A percentile compares a stretch with the other conserved stretches of the same genome.
Evolutionary conservation across 2,329 filamentous ascomycete species (phyloP).

Genomic region (Arthrinium phaeospermum): DNA sequence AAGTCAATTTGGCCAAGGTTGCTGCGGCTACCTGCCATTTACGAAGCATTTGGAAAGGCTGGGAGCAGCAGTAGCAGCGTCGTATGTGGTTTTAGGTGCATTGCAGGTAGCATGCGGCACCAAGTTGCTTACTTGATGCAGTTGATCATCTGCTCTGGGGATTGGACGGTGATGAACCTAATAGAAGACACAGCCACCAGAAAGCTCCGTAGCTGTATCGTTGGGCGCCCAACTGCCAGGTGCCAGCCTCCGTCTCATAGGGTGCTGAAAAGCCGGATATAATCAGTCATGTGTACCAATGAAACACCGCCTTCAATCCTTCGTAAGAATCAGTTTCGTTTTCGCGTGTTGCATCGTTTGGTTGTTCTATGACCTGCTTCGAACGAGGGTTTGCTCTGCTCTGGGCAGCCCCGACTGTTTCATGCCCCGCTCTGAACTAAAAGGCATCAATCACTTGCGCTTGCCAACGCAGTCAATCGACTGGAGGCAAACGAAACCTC

Average conservation of each 20-base stretch:
- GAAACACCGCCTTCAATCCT: not conserved
- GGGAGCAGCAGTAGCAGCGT: not conserved
- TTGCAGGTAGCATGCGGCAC: not conserved
- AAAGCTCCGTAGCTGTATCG: not conserved
- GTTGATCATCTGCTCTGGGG: not conserved
- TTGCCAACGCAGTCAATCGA: not conserved
- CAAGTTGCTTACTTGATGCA: not conserved
- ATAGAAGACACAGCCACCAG: not conserved
- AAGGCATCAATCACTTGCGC: not conserved
- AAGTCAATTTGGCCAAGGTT: not conserved
- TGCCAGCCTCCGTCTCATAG: not conserved
- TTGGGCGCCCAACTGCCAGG: not conserved
- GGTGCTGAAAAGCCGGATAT: not conserved
- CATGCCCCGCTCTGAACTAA: not conserved
- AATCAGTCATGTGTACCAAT: not conserved
- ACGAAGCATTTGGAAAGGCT: not conserved
- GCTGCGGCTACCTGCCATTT: not conserved
- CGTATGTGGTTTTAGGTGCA: not conserved
- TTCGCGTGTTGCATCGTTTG: not conserved
- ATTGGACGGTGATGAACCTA: not conserved
- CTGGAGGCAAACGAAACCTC: not conserved
- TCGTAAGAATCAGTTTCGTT: not conserved
- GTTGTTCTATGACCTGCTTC: not conserved
- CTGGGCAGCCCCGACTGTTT: not conserved
- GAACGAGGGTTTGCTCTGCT: not conserved